Evolutionary conservation across 495 filamentous ascomycete species (phyloP), one percentile per base, ranked within the genome.

Genomic region (Aspergillus cavernicola): DNA sequence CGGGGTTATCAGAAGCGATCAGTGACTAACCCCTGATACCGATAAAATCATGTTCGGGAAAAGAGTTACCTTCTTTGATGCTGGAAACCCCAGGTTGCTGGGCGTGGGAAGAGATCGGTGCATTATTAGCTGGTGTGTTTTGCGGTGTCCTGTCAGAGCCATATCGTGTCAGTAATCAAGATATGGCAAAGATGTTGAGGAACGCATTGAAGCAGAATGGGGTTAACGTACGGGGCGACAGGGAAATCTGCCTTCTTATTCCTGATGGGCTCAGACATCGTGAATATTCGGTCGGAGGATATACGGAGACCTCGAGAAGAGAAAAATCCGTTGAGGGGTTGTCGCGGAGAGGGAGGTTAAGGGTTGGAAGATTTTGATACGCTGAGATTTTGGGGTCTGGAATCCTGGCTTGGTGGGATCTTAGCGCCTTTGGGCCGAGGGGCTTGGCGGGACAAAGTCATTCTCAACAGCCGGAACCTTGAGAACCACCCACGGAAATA

Each of bases 41-140:
- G n/a, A 18, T n/a, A 3, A 50, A 56, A 52, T 60, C 28, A 37
- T 29, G 54, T 56, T 55, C 54, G 63, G 52, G 55, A 41, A 16
- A 78, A 15, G 26, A 20, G 79, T 64, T 71, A 97, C 93, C 93
- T 85, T 99, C 95, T 73, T 92, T 89, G 77, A 99, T 97, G 73
- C 90, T 97, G 56, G 89, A 79, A 59, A 99, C 85, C 44, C 88
- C 87, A 53, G 95, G 95, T 74, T 96, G 89, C 75, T 95, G 90
- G 56, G 93, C 93, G 73, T 95, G 92, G 48, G 95, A 97, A 15
- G 90, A 95, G 70, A 99, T 99, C 38, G 95, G 95, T 56, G 95
- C 95, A 77, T 90, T 90, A 68, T 82, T 90, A 33, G 89, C 85
- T 58, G 95, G 92, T 16, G 92, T 96, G 74, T 97, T 96, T 76